phyloP scores from a whole-genome alignment of 1,284 basidiomycete genomes.

The Papiliotrema laurentii region DNA sequence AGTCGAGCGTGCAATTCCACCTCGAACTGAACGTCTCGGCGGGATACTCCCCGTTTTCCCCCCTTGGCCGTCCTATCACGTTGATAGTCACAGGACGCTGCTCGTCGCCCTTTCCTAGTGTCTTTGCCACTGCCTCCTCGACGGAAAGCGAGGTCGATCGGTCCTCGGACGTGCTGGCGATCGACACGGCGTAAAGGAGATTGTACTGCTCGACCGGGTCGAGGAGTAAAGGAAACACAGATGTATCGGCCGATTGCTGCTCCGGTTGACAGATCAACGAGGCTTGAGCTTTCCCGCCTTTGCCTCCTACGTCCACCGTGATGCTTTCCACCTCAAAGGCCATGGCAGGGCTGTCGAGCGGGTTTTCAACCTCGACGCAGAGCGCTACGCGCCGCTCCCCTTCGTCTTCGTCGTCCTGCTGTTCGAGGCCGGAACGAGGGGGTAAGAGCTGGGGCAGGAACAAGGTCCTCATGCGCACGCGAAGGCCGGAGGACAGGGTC shows the following conservation, averaged over 20 bases:
- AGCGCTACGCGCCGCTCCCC: constrained; percentile 78
- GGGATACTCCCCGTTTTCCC: constrained; percentile 50
- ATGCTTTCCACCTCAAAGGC: constrained; percentile 68
- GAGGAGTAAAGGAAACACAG: constrained; percentile 68
- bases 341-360: constrained; percentile 43
- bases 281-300: constrained; percentile 61
- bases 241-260: constrained; percentile 38
- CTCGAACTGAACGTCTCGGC: constrained; percentile 69
- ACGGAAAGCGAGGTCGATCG: constrained; percentile 2
- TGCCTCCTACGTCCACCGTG: constrained; percentile 67
- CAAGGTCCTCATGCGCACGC: constrained; percentile 80
- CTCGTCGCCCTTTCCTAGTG: constrained; percentile 51
- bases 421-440: constrained; percentile 50
- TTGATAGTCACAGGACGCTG: constrained; percentile 72
- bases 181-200: constrained; percentile 72
- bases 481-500: constrained; percentile 69
- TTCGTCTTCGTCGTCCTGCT: constrained; percentile 60
- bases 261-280: constrained; percentile 45
- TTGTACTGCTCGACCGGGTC: constrained; percentile 73
- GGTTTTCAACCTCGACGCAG: constrained; percentile 71
- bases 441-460: constrained; percentile 69
- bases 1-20: constrained; percentile 82
- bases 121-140: constrained; percentile 16
- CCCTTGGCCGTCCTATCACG: constrained; percentile 62
- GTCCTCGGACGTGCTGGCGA: constrained; percentile 17